Evolutionary conservation across 345 rosid genomes (phyloP).

Genomic region (Murraya koenigii): DNA sequence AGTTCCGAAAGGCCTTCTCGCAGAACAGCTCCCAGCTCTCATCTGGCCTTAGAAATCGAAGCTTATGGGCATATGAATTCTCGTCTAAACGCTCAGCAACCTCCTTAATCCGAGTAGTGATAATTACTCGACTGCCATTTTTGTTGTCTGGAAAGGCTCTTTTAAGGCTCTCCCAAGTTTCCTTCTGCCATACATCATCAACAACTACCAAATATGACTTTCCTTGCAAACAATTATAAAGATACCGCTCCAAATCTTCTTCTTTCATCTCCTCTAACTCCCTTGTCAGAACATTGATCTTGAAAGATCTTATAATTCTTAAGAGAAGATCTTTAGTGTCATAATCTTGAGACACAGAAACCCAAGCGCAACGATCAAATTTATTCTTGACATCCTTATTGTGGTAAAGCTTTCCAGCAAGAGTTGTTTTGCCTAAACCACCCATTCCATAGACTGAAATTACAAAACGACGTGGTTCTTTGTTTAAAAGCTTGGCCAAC

Average conservation of each 20-base stretch:
- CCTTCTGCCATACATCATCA: slow-evolving; percentile 1
- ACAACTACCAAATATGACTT: not conserved
- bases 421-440: slow-evolving; percentile 28
- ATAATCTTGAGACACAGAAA: slow-evolving; percentile 26
- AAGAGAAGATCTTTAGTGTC: slow-evolving; percentile 13
- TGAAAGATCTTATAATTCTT: not conserved
- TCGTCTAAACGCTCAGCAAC: not conserved
- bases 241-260: not conserved
- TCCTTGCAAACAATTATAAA: not conserved
- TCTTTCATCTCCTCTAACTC: not conserved
- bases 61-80: not conserved
- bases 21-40: slow-evolving; percentile 11
- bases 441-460: slow-evolving; percentile 28
- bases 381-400: not conserved
- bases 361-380: slow-evolving; percentile 8
- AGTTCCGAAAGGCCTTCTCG: not conserved
- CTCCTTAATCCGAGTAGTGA: not conserved
- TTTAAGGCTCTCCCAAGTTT: not conserved
- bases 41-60: not conserved
- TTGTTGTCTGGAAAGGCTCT: not conserved
- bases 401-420: slow-evolving; percentile 24
- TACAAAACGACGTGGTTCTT: not conserved
- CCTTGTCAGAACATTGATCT: not conserved
- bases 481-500: slow-evolving; percentile 3
- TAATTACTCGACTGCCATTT: not conserved